A percentile compares a stretch with the other conserved stretches of the same genome.
phyloP scores from a whole-genome alignment of 1,284 basidiomycete species.

The Megacollybia platyphylla region DNA sequence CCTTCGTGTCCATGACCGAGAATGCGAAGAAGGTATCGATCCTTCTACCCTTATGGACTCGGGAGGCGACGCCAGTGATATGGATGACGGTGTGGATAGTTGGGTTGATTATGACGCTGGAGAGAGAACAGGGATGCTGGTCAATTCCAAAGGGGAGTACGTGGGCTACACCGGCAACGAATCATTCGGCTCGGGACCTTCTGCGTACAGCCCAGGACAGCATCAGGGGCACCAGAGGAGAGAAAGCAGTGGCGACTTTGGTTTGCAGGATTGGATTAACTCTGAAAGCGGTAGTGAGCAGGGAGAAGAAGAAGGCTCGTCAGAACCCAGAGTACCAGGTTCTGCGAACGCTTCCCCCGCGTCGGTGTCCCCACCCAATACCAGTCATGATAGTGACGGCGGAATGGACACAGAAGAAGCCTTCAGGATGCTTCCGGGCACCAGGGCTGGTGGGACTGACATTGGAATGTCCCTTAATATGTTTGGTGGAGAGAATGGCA shows the following conservation, averaged over 20 bases:
- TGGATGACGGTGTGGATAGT: conserved; percentile 10
- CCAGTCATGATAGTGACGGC: background rate
- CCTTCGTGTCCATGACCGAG: conserved; percentile 50
- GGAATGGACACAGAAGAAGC: background rate
- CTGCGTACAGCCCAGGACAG: background rate
- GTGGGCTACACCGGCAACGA: background rate
- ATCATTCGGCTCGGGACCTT: background rate
- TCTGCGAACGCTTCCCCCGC: background rate
- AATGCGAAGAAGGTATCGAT: conserved; percentile 18
- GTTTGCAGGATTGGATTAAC: background rate
- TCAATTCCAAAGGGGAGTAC: background rate
- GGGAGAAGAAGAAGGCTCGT: conserved; percentile 15
- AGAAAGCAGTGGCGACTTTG: conserved; percentile 6
- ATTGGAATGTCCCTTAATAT: conserved; percentile 15
- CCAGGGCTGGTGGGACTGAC: conserved; percentile 10
- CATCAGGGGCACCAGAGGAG: conserved; percentile 3
- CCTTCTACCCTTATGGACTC: conserved; percentile 18
- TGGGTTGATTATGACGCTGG: background rate
- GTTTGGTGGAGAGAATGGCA: conserved; percentile 13
- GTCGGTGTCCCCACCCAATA: background rate
- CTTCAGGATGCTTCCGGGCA: conserved; percentile 3
- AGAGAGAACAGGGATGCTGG: background rate
- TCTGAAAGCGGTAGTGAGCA: conserved; percentile 12
- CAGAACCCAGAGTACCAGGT: background rate
- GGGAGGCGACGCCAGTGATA: conserved; percentile 14